Conservation (phyloP, 177 flowering plant genomes). For the Vitis hybrid region DNA sequence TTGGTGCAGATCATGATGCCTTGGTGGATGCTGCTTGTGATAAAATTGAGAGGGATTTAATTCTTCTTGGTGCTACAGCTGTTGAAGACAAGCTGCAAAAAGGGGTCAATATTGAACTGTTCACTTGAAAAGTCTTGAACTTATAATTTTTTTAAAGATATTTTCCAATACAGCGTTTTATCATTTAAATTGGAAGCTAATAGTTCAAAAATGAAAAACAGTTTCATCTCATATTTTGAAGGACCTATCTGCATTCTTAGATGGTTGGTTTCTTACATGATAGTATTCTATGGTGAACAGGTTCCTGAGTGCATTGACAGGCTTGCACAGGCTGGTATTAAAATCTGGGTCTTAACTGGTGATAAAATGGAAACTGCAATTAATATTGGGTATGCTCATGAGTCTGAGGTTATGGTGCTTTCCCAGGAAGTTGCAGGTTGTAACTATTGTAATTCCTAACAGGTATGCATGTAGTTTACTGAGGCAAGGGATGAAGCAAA, state of each 20-base stretch:
- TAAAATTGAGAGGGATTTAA: constrained; percentile 65
- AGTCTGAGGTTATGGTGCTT: background rate
- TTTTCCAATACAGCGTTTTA: background rate
- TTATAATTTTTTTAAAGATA: background rate
- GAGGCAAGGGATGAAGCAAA: constrained; percentile 71
- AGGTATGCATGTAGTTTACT: constrained; percentile 87
- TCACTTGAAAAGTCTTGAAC: background rate
- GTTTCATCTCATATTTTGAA: background rate
- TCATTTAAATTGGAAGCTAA: background rate
- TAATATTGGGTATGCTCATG: constrained; percentile 70
- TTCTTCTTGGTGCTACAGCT: constrained; percentile 91
- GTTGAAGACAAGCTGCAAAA: constrained; percentile 85
- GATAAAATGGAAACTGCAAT: constrained; percentile 91
- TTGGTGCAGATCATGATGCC: constrained; percentile 60
- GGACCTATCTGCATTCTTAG: no score
- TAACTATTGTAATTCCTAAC: constrained; percentile 19
- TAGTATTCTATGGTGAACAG: constrained; percentile 24
- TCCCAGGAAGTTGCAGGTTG: constrained; percentile 4
- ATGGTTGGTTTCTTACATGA: no score
- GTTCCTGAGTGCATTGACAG: constrained; percentile 86
- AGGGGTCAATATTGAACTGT: constrained; percentile 45
- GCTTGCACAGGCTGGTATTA: constrained; percentile 74
- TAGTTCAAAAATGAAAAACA: background rate
- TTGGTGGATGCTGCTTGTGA: constrained; percentile 63
- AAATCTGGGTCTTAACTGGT: constrained; percentile 88